Evolutionary conservation across 192 early-diverging fungal species (phyloP).

Genomic region (Coemansia sp.): DNA sequence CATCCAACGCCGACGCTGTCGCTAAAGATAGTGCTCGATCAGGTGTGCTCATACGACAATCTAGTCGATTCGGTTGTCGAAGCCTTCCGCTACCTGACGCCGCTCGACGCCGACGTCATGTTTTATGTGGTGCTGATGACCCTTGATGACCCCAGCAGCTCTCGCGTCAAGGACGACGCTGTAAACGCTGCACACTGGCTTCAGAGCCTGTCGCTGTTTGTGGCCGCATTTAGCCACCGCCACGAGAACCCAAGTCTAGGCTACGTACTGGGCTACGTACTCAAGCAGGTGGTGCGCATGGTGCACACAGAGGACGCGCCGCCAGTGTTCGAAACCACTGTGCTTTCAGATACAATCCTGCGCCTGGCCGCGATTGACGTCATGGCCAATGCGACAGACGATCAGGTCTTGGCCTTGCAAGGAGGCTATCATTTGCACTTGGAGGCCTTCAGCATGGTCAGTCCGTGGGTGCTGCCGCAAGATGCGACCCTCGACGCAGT

Average conservation of each 20-base stretch:
- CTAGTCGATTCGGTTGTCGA: slow-evolving; percentile 45
- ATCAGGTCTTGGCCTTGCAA: slow-evolving; percentile 38
- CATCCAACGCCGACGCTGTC: slow-evolving; percentile 39
- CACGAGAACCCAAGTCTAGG: slow-evolving; percentile 32
- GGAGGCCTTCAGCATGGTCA: slow-evolving; percentile 47
- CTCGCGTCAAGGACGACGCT: slow-evolving; percentile 37
- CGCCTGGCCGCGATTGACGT: slow-evolving; percentile 27
- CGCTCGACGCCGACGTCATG: slow-evolving; percentile 37
- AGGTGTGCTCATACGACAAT: slow-evolving; percentile 50
- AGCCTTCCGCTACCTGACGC: slow-evolving; percentile 44
- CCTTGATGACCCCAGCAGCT: slow-evolving; percentile 18
- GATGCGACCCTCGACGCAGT: slow-evolving; percentile 24
- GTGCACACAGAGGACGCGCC: slow-evolving; percentile 17
- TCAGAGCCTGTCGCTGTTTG: slow-evolving; percentile 42
- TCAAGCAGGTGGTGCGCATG: slow-evolving; percentile 27
- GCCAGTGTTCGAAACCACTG: slow-evolving; percentile 29
- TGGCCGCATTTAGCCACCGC: slow-evolving; percentile 34
- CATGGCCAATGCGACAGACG: slow-evolving; percentile 42
- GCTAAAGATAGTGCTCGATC: slow-evolving; percentile 39
- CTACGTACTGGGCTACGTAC: slow-evolving; percentile 32
- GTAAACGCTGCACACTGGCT: slow-evolving; percentile 46
- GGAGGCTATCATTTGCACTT: slow-evolving; percentile 37
- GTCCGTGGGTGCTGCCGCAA: slow-evolving; percentile 28
- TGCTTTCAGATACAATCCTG: slow-evolving; percentile 31
- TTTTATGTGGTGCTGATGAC: slow-evolving; percentile 36